A percentile compares a stretch with the other conserved stretches of the same genome.
Evolutionary conservation across 139 green algal species (phyloP).

Genomic region (Zygnema cylindricum): DNA sequence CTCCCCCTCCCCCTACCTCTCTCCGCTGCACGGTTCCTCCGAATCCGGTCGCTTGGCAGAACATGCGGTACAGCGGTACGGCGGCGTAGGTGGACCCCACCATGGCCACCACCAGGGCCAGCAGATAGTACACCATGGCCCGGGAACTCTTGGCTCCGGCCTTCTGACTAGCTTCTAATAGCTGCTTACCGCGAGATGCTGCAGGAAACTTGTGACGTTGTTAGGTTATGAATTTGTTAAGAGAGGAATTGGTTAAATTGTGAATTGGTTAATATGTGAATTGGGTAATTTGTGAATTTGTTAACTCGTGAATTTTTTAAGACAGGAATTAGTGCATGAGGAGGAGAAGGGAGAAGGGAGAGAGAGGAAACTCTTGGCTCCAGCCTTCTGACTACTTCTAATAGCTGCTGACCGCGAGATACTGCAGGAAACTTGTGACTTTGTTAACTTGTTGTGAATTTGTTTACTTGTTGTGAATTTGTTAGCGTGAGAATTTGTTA

Average conservation of each 20-base stretch:
- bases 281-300: no score
- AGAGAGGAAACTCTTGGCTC: background rate
- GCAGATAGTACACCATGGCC: constrained; percentile 57
- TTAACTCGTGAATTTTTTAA: no score
- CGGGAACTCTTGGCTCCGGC: constrained; percentile 8
- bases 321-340: no score
- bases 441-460: background rate
- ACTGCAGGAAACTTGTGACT: background rate
- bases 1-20: constrained; percentile 6
- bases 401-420: background rate
- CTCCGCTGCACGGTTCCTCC: constrained; percentile 43
- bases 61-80: constrained; percentile 91
- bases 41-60: constrained; percentile 73
- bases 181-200: background rate
- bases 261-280: no score
- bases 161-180: background rate
- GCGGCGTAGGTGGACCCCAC: constrained; percentile 89
- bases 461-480: no score
- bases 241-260: no score
- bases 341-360: no score
- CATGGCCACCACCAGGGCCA: constrained; percentile 86
- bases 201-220: background rate
- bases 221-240: background rate
- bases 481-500: no score
- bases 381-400: constrained; percentile 6